phyloP scores from a whole-genome alignment of 495 filamentous ascomycete species.

The Amniculicola lignicola region DNA sequence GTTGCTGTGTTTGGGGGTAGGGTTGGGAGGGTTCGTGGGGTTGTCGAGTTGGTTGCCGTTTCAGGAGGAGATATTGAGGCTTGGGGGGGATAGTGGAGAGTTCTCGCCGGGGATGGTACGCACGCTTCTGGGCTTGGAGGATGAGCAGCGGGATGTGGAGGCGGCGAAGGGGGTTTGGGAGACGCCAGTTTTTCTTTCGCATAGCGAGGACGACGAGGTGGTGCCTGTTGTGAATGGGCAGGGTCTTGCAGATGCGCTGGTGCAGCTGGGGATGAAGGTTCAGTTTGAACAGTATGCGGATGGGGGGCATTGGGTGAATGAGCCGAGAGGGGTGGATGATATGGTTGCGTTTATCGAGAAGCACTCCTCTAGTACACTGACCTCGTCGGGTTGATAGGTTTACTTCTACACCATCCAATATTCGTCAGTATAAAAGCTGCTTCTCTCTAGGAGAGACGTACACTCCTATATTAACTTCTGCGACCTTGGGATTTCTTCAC shows the following conservation, averaged over 20 bases:
- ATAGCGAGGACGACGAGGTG: constrained; percentile 27
- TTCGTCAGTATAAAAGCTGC: too few relatives aligned
- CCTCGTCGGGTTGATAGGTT: too few relatives aligned
- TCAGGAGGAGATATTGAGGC: background rate
- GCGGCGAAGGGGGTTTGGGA: too few relatives aligned
- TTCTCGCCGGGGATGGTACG: too few relatives aligned
- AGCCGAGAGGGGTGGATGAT: constrained; percentile 32
- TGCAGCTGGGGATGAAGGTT: constrained; percentile 24
- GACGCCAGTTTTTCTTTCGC: constrained; percentile 27
- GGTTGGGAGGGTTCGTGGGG: constrained; percentile 34
- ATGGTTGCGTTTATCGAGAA: constrained; percentile 25
- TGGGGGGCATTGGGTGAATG: constrained; percentile 35
- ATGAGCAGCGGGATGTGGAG: too few relatives aligned
- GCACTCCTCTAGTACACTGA: too few relatives aligned
- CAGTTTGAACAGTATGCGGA: constrained; percentile 20
- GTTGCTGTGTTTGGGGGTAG: constrained; percentile 1
- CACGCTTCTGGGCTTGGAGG: too few relatives aligned
- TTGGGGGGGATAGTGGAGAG: too few relatives aligned
- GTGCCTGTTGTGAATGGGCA: constrained; percentile 25
- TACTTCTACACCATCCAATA: too few relatives aligned
- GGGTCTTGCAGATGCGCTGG: constrained; percentile 10
- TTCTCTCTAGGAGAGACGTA: too few relatives aligned
- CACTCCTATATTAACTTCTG: too few relatives aligned
- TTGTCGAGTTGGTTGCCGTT: constrained; percentile 32
- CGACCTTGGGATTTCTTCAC: too few relatives aligned